These are phyloP conservation scores for Hortiboletus flavorubellus DNA, from an alignment of 768 basidiomycete species.

Conservation along the genomic window DNA sequence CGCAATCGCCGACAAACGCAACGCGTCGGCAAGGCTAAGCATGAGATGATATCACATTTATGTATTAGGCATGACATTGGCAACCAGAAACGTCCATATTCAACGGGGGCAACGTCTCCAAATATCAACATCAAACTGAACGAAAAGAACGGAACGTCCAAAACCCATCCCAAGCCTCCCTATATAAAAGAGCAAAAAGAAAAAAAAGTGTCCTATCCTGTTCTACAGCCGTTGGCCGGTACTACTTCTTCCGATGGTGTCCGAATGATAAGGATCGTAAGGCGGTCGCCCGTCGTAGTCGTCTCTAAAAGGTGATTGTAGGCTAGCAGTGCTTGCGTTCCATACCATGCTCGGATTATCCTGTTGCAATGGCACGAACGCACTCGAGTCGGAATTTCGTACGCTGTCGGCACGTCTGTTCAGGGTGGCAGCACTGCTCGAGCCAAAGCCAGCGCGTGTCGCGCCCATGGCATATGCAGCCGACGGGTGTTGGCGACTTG, in stretches of 20 bases:
- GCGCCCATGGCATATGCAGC: constrained; percentile 40
- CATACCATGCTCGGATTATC: constrained; percentile 55
- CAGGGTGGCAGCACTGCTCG: constrained; percentile 20
- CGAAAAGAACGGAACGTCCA: constrained; percentile 8
- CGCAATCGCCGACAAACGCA: background rate
- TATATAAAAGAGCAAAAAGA: no score
- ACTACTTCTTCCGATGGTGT: constrained; percentile 26
- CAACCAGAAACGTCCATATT: constrained; percentile 6
- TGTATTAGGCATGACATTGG: constrained; percentile 3
- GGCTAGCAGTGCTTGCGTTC: constrained; percentile 51
- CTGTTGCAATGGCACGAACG: constrained; percentile 70
- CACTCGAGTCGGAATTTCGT: constrained; percentile 60
- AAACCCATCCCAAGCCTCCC: background rate
- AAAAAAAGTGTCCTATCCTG: background rate
- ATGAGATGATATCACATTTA: constrained; percentile 4
- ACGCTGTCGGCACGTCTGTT: constrained; percentile 20
- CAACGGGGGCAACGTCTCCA: constrained; percentile 4
- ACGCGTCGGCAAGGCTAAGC: background rate
- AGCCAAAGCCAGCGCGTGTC: constrained; percentile 26
- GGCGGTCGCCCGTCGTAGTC: constrained; percentile 16
- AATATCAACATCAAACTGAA: background rate
- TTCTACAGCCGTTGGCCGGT: constrained; percentile 24
- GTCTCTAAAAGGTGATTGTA: constrained; percentile 41
- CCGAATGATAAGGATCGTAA: constrained; percentile 28
- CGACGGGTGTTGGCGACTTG: constrained; percentile 29